Base-by-base conservation (phyloP, 208 protist species). In the Porcisia hertigi region DNA sequence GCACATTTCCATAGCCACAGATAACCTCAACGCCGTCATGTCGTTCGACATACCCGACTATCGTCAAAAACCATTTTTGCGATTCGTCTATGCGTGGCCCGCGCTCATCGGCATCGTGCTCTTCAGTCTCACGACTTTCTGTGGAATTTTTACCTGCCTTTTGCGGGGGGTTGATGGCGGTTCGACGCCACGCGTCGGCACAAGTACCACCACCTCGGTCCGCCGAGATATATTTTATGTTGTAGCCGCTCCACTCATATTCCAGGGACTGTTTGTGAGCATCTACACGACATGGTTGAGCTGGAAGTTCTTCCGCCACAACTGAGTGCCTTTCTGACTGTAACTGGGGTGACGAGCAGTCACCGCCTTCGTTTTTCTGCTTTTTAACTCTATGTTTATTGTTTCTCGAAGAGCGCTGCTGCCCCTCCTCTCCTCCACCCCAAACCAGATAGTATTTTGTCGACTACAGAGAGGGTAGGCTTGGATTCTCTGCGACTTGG, bases 241-340 rank as follows among this genome's bases (percentile, higher is more conserved):
- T 3, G 66, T 81, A 23, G 72, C 72, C 1, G 62, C 65, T 14
- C 77, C 77, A n/a, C 71, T 81, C 41, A 63, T 81, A 23, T 77
- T 81, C 30, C 77, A 81, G 53, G 71, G 77, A 1, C 47, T 91
- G 57, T 86, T 82, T 72, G 64, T 95, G 45, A 81, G 76, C 34
- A 75, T 88, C 23, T 91, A 91, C 73, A 81, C 70, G 1, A 89
- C 83, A 39, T 95, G 88, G 88, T 79, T 95, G 34, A 91, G 90
- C 60, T 96, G 88, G 90, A 94, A 94, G 75, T 92, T 96, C 52
- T 96, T 96, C 60, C 78, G 62, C 1, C 92, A 92, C 64, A 96
- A 96, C 67, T 96, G 75, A 66, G 41, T 20, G 0, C n/a, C 2
- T 30, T 16, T n/a, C 9, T 49, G 41, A 7, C 20, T 30, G 41